Evolutionary conservation across 1,284 basidiomycete genomes (phyloP), one percentile per base, ranked within the genome.

Genomic region (Bjerkandera adusta): DNA sequence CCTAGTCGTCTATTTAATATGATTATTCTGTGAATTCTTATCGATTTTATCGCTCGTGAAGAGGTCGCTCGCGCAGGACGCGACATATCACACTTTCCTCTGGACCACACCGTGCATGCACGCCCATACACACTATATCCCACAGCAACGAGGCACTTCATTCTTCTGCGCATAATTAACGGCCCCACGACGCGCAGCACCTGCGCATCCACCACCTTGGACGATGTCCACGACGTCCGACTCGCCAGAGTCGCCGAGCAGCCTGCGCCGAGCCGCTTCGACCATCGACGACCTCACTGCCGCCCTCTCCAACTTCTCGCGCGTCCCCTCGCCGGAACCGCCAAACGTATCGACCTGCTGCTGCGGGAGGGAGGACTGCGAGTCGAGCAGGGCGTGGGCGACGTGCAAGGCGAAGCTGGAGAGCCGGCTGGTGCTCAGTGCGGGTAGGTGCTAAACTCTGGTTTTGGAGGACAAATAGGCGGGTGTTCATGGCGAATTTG

Each of bases 211-310:
- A 36, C 39, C 36, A 36, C 26, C 35, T 26, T 29, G 27, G 43
- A 30, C 43, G 21, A 61, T 57, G 61, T 50, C 56, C 27, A 41
- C 40, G 12, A 51, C 51, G 22, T 64, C 61, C 6, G 56, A 63
- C 18, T 75, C 76, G 2, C 81, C 81, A n/a, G 75, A 75, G 57
- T 82, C 83, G 8, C 72, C 77, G 16, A 73, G 67, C 60, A 84
- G 79, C 56, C 67, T 85, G 35, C 69, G 79, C 60, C 73, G 74
- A 58, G 77, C 77, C n/a, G 77, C 77, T 4, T 75, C 69, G 45
- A 87, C 82, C 42, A 82, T 91, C 63, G 85, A 91, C 67, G 83
- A 90, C 62, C 71, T 91, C 45, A 89, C 86, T 0, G 65, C 76
- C 24, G 84, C 86, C 8, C 63, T 91, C 49, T 70, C 79, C 46